Base-by-base conservation (phyloP, 139 green algal genomes). In the Edaphochlamys debaryana region DNA sequence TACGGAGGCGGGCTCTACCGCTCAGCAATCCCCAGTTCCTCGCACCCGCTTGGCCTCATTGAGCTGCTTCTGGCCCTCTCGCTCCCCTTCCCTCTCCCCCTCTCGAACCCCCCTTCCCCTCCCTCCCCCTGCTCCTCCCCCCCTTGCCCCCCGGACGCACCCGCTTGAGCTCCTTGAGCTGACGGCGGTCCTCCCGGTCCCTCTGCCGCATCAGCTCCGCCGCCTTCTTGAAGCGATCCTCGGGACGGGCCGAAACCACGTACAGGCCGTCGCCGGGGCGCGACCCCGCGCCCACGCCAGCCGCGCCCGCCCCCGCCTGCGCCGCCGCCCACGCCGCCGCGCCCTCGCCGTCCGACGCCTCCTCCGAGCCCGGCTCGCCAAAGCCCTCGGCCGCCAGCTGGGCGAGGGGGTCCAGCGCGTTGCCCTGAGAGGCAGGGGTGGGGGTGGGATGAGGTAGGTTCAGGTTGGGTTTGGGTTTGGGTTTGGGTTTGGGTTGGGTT, bases 181-280 rank as follows among this genome's bases (percentile, higher is more conserved):
- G 83, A 30, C n/a, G 62, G 80, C 90, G 89, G 73, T 92, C 89
- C 37, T 72, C 64, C 34, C 63, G 34, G 77, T 93, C 89, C 8
- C 38, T 73, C 74, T 38, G 52, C 34, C 69, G 58, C 89, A 97
- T 91, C 17, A 90, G 54, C 22, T 84, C 86, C 6, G 87, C 87
- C 9, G 88, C 89, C 23, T 52, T 50, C 38, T 71, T 74, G 60
- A 95, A 95, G 22, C 94, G 90, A 64, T 96, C 89, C 45, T 81
- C 92, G 13, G 93, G 87, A 41, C 54, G 82, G n/a, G 85, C 79
- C 37, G 69, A 85, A 34, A 90, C 89, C 5, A 89, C 88, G 78
- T 94, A 87, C 67, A 94, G 42, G 27, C 92, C 88, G 5, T 77
- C 66, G 34, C 73, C 64, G n/a, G n/a, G n/a, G n/a, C n/a, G n/a